Evolutionary conservation across 768 basidiomycete genomes (phyloP), one percentile per base, ranked within the genome.

Genomic region (Pleurotus citrinopileatus): DNA sequence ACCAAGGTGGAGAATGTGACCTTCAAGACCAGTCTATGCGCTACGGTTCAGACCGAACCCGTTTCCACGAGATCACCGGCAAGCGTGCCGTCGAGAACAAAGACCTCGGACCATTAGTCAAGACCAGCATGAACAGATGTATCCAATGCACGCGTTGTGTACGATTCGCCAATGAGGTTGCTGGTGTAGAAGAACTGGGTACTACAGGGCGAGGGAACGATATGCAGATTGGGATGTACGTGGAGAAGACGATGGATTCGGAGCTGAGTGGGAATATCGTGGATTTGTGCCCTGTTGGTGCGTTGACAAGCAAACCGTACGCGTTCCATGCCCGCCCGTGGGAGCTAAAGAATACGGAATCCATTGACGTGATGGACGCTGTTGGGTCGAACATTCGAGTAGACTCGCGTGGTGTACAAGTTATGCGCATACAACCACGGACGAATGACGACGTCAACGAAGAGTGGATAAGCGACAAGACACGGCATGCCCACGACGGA

Each of bases 381-480:
- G 73, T 99, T 42, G 97, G 97, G 12, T 94, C 91, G 57, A 98
- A 98, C 69, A 97, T 99, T 68, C 88, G 94, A 42, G 80, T 99
- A 53, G 95, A 99, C 70, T 95, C 95, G 32, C 83, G 96, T 29
- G 94, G 94, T 36, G 89, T 96, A 3, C 85, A 92, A 68, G 96
- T 98, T 58, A 98, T 98, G 95, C 87, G 97, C 46, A 81, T 99
- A 61, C 94, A 97, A 65, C 97, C 97, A 1, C 83, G 90, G 64
- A 91, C 92, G 46, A 98, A 98, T 67, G 97, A 98, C 70, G 91
- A 97, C 60, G 87, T 99, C 59, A 99, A 99, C 69, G 97, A 99
- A 75, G 97, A 99, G 70, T 98, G 97, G 97, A 96, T 99, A 68
- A 94, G 82, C 70, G 97, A 99, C 80, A 99, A 99, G 81, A 94